Base-by-base conservation (phyloP, 179 eudicot species). In the Amaranthus tricolor region DNA sequence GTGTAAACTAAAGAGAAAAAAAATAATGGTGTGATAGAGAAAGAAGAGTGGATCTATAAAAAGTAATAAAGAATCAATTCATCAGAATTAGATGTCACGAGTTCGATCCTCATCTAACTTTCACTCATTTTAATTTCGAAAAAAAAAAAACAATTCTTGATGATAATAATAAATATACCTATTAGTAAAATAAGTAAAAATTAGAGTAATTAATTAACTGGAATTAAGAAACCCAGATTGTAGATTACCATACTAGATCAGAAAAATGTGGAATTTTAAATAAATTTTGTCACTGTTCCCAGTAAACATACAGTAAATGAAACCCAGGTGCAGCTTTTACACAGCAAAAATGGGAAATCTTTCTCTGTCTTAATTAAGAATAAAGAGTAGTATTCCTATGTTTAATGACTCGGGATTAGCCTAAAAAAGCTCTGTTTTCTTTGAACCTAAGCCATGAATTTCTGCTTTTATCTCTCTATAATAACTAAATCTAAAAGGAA, bases 361-460 rank as follows among this genome's bases (percentile, higher is more conserved):
- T 48, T 45, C 17, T 72, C 48, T 48, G 15, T 60, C 67, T 49
- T 74, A 63, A 64, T 45, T 64, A n/a, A 24, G 45, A 65, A 62
- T 54, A 7, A 13, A 74, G 9, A 2, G 40, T 31, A 31, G 40
- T 2, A 31, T 31, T 31, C 40, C 40, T 31, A 31, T 21, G 50
- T 49, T 62, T 6, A 66, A 20, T 62, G 72, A 72, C 65, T 77
- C 58, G 80, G 80, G 72, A 77, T 77, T 72, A 66, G 80, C 66
- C 62, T 67, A 57, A 31, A 31, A 31, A 31, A 57, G 45, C 55
- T 66, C 31, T 13, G 5, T 13, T 10, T 63, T 61, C 5, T 5
- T 67, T 0, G 45, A 50, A 72, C 5, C 45, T 43, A 53, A 47
- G 69, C 52, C 15, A 12, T 60, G 15, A 40, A 45, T 72, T 60